Evolutionary conservation across 2,329 filamentous ascomycete genomes (phyloP).

Genomic region (Elsinoe perseae): DNA sequence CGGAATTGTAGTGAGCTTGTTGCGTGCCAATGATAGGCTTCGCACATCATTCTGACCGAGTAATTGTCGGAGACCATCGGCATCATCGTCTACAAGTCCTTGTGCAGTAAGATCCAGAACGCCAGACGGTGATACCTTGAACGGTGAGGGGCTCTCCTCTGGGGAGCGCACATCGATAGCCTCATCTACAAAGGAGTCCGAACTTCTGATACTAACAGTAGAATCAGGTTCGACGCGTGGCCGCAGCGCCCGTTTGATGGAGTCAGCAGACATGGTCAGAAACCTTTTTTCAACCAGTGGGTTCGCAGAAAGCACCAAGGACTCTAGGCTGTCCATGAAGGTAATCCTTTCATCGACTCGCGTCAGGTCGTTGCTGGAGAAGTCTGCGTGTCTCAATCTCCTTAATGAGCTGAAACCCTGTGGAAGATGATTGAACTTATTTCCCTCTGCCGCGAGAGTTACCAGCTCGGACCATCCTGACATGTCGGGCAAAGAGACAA

Average conservation of each 20-base stretch:
- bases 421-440: slow-evolving; percentile 68
- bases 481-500: slow-evolving; percentile 65
- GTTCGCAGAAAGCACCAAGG: slow-evolving; percentile 77
- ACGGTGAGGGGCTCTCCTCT: slow-evolving; percentile 18
- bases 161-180: slow-evolving; percentile 20
- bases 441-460: slow-evolving; percentile 72
- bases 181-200: slow-evolving; percentile 25
- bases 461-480: slow-evolving; percentile 64
- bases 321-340: slow-evolving; percentile 67
- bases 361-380: slow-evolving; percentile 76
- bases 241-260: slow-evolving; percentile 67
- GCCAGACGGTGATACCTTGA: slow-evolving; percentile 28
- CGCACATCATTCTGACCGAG: slow-evolving; percentile 42
- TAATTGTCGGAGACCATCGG: slow-evolving; percentile 36
- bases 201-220: slow-evolving; percentile 19
- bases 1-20: slow-evolving; percentile 64
- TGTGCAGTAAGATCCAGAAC: slow-evolving; percentile 36
- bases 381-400: slow-evolving; percentile 67
- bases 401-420: slow-evolving; percentile 61
- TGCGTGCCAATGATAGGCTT: slow-evolving; percentile 65
- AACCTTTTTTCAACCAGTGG: slow-evolving; percentile 84
- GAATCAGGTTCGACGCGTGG: slow-evolving; percentile 53
- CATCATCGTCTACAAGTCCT: slow-evolving; percentile 32
- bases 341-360: slow-evolving; percentile 68
- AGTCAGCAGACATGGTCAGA: slow-evolving; percentile 67